Base-by-base conservation (phyloP, 768 basidiomycete genomes). In the Saitozyma podzolica region DNA sequence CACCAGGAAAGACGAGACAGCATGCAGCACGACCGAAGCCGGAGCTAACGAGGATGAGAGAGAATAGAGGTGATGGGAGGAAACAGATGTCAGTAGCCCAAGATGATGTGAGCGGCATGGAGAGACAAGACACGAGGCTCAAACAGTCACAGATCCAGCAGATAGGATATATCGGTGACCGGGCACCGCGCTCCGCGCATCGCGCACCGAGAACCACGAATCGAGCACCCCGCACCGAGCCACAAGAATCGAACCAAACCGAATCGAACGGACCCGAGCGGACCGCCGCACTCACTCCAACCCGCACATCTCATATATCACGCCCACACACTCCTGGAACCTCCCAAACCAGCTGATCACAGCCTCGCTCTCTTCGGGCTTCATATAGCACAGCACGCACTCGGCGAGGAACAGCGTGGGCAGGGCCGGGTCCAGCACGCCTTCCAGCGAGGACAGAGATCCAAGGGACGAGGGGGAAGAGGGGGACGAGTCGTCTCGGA, bases 221-320 rank as follows among this genome's bases (percentile, higher is more conserved):
- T 17, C 13, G 56, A 40, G 51, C 20, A 29, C 19, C 6, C 40
- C 16, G 37, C 16, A 9, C 11, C 16, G 10, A 29, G 54, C 20
- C 3, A 11, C 13, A 6, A 19, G 29, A 5, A 29, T 5, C 29
- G 29, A 29, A 29, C 29, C n/a, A n/a, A n/a, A n/a, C n/a, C n/a
- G n/a, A 10, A 9, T 52, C 50, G 29, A 52, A 52, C 9, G 16
- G 50, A 52, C 9, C 43, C 43, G 43, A 45, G 43, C 43, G 9
- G 43, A 29, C n/a, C 29, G 40, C 20, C n/a, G 17, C 1, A 69
- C 75, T 66, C 56, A 79, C 78, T 86, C 83, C 5, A 97, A 82
- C 1, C 88, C 89, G 74, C 91, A 94, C 90, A 97, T 97, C 76
- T 97, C 95, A 73, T 98, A 97, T 16, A 92, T 84, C 9, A 92